Percentiles rank a stretch among this genome's conserved stretches.
phyloP scores from a whole-genome alignment of 2,329 filamentous ascomycete genomes.

The Aspergillus sojae region DNA sequence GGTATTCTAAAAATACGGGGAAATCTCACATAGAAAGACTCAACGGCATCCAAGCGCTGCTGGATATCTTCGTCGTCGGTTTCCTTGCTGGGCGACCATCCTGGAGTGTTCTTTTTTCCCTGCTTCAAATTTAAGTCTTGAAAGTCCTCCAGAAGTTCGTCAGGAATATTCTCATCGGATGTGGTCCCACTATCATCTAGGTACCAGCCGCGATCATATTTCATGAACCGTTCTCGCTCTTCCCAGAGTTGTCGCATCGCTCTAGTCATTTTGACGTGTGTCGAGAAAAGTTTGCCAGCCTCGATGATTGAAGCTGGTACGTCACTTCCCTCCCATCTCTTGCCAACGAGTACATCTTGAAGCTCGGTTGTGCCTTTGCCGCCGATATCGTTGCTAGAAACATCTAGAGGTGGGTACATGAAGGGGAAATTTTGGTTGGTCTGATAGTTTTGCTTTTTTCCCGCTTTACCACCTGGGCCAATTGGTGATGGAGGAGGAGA shows the following conservation, averaged over 20 bases:
- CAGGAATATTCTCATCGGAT: slow-evolving; percentile 39
- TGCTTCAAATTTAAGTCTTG: slow-evolving; percentile 26
- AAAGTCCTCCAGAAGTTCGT: slow-evolving; percentile 41
- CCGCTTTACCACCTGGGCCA: slow-evolving; percentile 80
- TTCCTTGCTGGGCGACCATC: slow-evolving; percentile 27
- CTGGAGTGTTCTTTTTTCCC: slow-evolving; percentile 15
- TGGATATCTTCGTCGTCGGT: slow-evolving; percentile 44
- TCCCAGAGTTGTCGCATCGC: slow-evolving; percentile 94
- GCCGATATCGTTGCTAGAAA: slow-evolving; percentile 83
- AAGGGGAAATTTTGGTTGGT: slow-evolving; percentile 99
- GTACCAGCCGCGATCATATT: slow-evolving; percentile 88
- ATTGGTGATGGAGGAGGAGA: slow-evolving; percentile 92
- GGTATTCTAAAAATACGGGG: neutral
- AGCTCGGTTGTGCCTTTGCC: slow-evolving; percentile 82
- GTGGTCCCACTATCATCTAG: slow-evolving; percentile 46
- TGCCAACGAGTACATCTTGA: slow-evolving; percentile 77
- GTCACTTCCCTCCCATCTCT: slow-evolving; percentile 90
- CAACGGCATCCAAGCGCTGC: slow-evolving; percentile 70
- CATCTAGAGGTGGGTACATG: slow-evolving; percentile 90
- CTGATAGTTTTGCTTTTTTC: slow-evolving; percentile 99
- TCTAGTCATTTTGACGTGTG: slow-evolving; percentile 85
- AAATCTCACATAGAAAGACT: slow-evolving; percentile 78
- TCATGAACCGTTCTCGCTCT: slow-evolving; percentile 86
- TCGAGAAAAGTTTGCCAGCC: slow-evolving; percentile 88
- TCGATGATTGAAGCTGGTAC: slow-evolving; percentile 92